Conservation (phyloP, 345 rosid genomes). For the Abelmoschus esculentus region DNA sequence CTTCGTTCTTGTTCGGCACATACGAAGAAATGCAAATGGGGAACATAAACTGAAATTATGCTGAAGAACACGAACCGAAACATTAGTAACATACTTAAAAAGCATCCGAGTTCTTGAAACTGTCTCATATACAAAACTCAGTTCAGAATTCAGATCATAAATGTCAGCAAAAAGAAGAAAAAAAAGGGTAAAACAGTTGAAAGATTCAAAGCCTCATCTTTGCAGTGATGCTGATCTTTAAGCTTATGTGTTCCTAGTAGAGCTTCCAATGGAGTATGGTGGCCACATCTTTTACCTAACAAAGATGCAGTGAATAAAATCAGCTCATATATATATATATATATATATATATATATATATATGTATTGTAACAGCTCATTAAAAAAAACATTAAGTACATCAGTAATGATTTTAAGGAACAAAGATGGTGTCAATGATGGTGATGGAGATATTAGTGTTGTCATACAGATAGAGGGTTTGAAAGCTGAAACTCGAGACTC, state of each 20-base stretch:
- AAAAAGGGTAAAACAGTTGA: neutral
- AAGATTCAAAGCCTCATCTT: slow-evolving; percentile 27
- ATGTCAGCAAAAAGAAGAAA: slow-evolving; percentile 9
- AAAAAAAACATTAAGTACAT: slow-evolving; percentile 24
- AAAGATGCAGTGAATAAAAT: slow-evolving; percentile 37
- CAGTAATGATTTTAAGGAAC: slow-evolving; percentile 9
- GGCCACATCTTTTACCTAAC: slow-evolving; percentile 98
- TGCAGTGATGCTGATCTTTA: slow-evolving; percentile 22
- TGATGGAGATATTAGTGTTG: slow-evolving; percentile 32
- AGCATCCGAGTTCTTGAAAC: slow-evolving; percentile 14
- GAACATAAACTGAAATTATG: neutral
- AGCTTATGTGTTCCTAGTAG: slow-evolving; percentile 32
- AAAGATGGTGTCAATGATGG: slow-evolving; percentile 22
- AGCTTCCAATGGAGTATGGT: slow-evolving; percentile 99
- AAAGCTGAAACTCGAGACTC: slow-evolving; percentile 68
- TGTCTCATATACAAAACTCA: slow-evolving; percentile 24
- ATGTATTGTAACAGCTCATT: slow-evolving; percentile 14
- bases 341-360: neutral
- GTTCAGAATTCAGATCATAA: slow-evolving; percentile 10
- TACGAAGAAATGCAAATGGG: too few relatives aligned
- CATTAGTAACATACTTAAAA: slow-evolving; percentile 1
- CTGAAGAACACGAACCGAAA: neutral
- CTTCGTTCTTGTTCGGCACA: neutral
- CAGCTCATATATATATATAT: neutral
- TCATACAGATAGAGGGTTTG: slow-evolving; percentile 79